Evolutionary conservation across 495 filamentous ascomycete species (phyloP), one percentile per base, ranked within the genome.

Genomic region (Daldinia bambusicola): DNA sequence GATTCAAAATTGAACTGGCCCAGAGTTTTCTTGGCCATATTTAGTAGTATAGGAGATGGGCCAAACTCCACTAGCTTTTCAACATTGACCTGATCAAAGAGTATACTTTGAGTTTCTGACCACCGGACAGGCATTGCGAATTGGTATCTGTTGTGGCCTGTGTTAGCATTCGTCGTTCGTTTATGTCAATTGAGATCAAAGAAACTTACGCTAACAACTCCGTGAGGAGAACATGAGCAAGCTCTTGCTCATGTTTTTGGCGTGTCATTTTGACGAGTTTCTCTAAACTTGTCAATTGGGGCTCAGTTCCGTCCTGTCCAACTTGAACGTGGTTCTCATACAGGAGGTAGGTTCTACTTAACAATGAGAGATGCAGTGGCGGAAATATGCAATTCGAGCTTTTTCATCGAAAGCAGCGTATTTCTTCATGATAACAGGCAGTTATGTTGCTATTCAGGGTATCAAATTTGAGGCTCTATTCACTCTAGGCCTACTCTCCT

Each of bases 101-200:
- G 89, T 56, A 96, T 91, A 90, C 95, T 93, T 80, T 96, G 93
- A 22, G 93, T 95, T 80, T 95, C 93, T 76, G 95, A 95, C 88
- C 93, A 96, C 87, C 93, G 87, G 55, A 96, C 93, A 40, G 93
- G 93, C 51, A 91, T 93, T 63, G 93, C 93, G 79, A 96, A 96
- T 81, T 96, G 93, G 80, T 73, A 73, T 51, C 70, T 73, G n/a
- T 63, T n/a, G 13, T 57, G 10, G 43, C 20, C 26, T 30, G n/a
- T 58, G 66, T 73, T 48, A 72, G 14, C 12, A 61, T 20, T 26
- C 1, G 51, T 16, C 37, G 43, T 48, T 4, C 13, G 5, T 12
- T 1, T 26, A 59, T n/a, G 9, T 57, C 5, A 26, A 18, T 38
- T 16, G n/a, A n/a, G 50, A 13, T 53, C 32, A 57, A 3, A 31